Evolutionary conservation across 148 eudicot species (phyloP).

Genomic region (Arbutus unedo): DNA sequence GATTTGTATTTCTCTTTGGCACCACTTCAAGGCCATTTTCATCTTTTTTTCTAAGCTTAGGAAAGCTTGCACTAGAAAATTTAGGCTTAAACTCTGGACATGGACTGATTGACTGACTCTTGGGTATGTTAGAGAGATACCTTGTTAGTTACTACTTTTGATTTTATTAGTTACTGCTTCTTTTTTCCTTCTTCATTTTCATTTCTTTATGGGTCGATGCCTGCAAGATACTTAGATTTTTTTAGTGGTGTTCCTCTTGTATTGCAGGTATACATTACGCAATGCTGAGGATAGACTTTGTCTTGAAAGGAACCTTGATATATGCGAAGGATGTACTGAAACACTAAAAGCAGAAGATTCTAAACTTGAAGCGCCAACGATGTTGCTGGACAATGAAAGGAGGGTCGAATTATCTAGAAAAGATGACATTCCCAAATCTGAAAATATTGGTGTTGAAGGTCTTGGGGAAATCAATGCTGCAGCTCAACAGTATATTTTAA

Average conservation of each 20-base stretch:
- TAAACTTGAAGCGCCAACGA: constrained; percentile 38
- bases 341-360: constrained; percentile 43
- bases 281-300: constrained; percentile 98
- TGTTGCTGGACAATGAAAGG: constrained; percentile 47
- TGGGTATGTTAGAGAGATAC: background rate
- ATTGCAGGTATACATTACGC: constrained; percentile 80
- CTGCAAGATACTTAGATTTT: background rate
- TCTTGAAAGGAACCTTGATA: constrained; percentile 81
- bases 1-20: background rate
- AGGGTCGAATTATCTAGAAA: constrained; percentile 30
- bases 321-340: constrained; percentile 45
- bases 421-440: constrained; percentile 35
- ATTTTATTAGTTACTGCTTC: background rate
- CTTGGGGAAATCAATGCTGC: constrained; percentile 74
- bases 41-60: constrained; percentile 1
- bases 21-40: background rate
- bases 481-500: constrained; percentile 58
- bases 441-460: constrained; percentile 41
- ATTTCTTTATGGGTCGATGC: background rate
- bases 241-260: constrained; percentile 8
- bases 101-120: constrained; percentile 3
- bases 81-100: background rate
- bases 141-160: background rate
- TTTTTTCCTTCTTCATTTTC: background rate
- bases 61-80: background rate